These are phyloP conservation scores for Daldinia loculata DNA, from an alignment of 495 filamentous ascomycete species.

Conservation along the genomic window DNA sequence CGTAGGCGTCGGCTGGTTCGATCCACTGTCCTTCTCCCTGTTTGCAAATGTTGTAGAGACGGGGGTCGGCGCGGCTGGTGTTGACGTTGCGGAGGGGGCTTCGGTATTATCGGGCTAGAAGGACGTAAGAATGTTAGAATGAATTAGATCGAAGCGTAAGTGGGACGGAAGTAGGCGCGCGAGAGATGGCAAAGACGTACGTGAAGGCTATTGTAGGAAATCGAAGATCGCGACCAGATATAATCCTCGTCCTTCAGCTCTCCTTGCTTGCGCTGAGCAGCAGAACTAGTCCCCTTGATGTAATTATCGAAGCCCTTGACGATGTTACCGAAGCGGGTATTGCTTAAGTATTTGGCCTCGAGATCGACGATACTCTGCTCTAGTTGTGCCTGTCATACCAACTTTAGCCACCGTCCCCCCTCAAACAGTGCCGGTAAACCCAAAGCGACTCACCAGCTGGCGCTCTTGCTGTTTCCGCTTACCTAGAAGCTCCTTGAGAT, in stretches of 20 bases:
- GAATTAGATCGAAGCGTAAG: neutral
- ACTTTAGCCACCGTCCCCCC: neutral
- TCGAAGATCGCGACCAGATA: slow-evolving; percentile 67
- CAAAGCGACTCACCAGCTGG: slow-evolving; percentile 49
- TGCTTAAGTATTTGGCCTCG: slow-evolving; percentile 90
- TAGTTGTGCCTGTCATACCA: slow-evolving; percentile 41
- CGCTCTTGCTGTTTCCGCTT: slow-evolving; percentile 56
- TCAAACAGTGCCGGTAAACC: neutral
- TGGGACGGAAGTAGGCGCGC: neutral
- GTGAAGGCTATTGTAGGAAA: slow-evolving; percentile 61
- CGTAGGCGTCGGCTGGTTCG: slow-evolving; percentile 56
- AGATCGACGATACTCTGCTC: slow-evolving; percentile 87
- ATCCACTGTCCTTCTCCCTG: slow-evolving; percentile 47
- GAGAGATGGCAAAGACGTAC: slow-evolving; percentile 42
- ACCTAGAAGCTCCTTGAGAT: slow-evolving; percentile 58
- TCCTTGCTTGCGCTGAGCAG: slow-evolving; percentile 59
- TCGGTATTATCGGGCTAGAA: slow-evolving; percentile 53
- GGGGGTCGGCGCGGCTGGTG: slow-evolving; percentile 59
- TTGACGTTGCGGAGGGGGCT: slow-evolving; percentile 48
- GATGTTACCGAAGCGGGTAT: slow-evolving; percentile 90
- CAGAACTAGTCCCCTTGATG: slow-evolving; percentile 76
- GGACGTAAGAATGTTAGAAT: slow-evolving; percentile 32
- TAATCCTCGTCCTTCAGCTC: slow-evolving; percentile 61
- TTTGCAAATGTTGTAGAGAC: slow-evolving; percentile 55
- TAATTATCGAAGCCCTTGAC: slow-evolving; percentile 97